Evolutionary conservation across 176 grass and related monocot genomes (phyloP).

Genomic region (Chloris gayana): DNA sequence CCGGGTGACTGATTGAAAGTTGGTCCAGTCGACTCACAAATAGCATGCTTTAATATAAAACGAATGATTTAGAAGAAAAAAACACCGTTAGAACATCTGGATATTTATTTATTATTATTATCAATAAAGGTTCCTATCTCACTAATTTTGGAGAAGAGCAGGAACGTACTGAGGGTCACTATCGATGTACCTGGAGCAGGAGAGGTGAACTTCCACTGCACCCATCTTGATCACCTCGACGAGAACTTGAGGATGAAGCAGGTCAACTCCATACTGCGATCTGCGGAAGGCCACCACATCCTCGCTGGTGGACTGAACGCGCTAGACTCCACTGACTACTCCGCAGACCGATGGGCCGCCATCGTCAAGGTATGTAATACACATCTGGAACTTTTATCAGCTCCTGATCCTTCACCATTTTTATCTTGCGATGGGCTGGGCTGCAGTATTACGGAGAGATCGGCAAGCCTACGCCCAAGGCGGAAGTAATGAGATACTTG

Average conservation of each 20-base stretch:
- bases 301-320: slow-evolving; percentile 80
- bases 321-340: slow-evolving; percentile 83
- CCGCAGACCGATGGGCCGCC: slow-evolving; percentile 67
- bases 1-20: too few relatives aligned
- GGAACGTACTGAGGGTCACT: slow-evolving; percentile 86
- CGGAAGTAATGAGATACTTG: slow-evolving; percentile 87
- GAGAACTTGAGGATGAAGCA: slow-evolving; percentile 96
- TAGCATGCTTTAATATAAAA: too few relatives aligned
- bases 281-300: slow-evolving; percentile 61
- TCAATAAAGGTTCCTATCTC: not conserved
- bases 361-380: slow-evolving; percentile 67
- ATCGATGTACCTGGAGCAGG: slow-evolving; percentile 78
- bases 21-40: too few relatives aligned
- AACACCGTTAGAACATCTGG: too few relatives aligned
- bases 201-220: slow-evolving; percentile 86
- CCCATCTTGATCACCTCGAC: slow-evolving; percentile 93
- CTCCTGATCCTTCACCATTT: not conserved
- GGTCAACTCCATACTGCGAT: slow-evolving; percentile 66
- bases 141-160: slow-evolving; percentile 8
- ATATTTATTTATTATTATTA: too few relatives aligned
- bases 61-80: too few relatives aligned
- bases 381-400: not conserved
- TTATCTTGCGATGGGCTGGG: not conserved
- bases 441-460: slow-evolving; percentile 85
- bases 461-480: slow-evolving; percentile 79